phyloP scores from a whole-genome alignment of 2,329 filamentous ascomycete species.

The Mycosphaerella sp. region DNA sequence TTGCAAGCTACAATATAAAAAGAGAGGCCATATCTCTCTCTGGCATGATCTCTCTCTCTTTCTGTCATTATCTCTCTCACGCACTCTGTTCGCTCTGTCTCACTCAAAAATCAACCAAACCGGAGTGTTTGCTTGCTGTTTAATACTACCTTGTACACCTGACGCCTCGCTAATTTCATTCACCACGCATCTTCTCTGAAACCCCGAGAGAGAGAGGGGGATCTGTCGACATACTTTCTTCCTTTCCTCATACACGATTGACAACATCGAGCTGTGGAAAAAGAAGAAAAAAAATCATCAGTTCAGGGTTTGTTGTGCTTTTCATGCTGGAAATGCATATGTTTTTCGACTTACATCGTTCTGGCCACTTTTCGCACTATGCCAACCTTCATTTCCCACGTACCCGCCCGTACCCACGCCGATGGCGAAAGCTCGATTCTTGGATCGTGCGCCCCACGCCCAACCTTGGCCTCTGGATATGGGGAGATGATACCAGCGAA shows the following conservation, averaged over 20 bases:
- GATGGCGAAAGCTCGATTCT: constrained; percentile 68
- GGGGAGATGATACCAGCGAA: constrained; percentile 80
- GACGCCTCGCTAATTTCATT: too few species aligned
- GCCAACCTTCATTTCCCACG: constrained; percentile 45
- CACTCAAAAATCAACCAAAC: background rate
- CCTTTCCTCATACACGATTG: background rate
- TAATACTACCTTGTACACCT: background rate
- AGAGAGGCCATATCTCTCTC: too few species aligned
- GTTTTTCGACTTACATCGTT: background rate
- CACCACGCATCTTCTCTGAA: too few species aligned
- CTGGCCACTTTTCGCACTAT: constrained; percentile 4
- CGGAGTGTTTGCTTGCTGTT: too few species aligned
- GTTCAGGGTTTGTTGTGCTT: too few species aligned
- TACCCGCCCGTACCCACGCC: constrained; percentile 53
- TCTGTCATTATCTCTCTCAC: background rate
- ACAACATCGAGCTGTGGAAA: background rate
- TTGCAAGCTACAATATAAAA: too few species aligned
- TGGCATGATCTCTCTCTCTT: too few species aligned
- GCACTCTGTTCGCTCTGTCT: background rate
- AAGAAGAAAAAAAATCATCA: too few species aligned
- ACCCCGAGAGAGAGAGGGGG: too few species aligned
- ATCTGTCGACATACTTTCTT: background rate
- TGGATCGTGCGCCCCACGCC: constrained; percentile 75
- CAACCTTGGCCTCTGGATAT: constrained; percentile 74
- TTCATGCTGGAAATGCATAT: too few species aligned